phyloP scores from a whole-genome alignment of 73 alveolate species.

The Durusdinium trenchii region DNA sequence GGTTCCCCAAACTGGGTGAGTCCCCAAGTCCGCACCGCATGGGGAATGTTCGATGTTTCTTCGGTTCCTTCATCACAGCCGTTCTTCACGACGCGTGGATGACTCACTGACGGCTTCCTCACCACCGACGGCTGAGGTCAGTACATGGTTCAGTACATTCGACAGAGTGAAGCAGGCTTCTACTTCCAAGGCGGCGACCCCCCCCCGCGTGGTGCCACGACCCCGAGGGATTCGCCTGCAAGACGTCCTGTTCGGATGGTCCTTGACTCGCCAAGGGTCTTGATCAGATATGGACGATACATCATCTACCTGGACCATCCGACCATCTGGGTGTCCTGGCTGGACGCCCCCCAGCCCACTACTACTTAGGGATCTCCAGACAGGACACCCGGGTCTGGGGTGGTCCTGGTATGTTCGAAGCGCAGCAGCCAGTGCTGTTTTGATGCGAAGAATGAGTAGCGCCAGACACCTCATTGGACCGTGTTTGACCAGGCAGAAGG shows the following conservation, averaged over 20 bases:
- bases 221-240: background rate
- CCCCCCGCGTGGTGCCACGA: background rate
- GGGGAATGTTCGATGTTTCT: background rate
- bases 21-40: background rate
- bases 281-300: background rate
- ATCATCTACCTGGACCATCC: background rate
- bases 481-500: background rate
- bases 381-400: no score
- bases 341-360: no score
- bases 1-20: no score
- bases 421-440: background rate
- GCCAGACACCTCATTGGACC: background rate
- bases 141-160: constrained; percentile 50
- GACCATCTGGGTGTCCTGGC: no score
- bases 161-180: constrained; percentile 51
- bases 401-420: no score
- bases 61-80: no score
- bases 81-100: no score
- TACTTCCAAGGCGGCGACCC: constrained; percentile 12
- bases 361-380: no score
- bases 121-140: no score
- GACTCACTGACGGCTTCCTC: no score
- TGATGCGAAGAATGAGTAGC: background rate
- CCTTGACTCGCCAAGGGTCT: background rate
- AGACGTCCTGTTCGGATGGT: background rate